Percentiles rank a stretch among this genome's conserved stretches.
Evolutionary conservation across 163 green algal genomes (phyloP).

Genomic region (Scenedesmus sp.): DNA sequence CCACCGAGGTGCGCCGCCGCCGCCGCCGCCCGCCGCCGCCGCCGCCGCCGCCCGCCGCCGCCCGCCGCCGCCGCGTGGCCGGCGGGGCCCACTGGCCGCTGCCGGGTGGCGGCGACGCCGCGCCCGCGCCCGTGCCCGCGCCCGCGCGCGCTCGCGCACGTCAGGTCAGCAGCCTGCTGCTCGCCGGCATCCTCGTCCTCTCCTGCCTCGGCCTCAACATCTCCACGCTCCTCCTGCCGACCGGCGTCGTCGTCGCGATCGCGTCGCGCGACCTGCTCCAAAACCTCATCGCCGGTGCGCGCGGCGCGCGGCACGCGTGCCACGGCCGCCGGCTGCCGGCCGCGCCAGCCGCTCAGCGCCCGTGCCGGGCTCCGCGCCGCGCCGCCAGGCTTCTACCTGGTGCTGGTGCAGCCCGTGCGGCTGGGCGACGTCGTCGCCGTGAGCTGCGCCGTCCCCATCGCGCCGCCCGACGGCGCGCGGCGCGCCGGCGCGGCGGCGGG

Average conservation of each 20-base stretch:
- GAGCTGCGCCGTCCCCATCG: constrained; percentile 14
- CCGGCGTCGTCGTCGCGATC: constrained; percentile 67
- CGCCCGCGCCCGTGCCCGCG: no score
- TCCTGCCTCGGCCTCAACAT: constrained; percentile 73
- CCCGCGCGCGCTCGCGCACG: background rate
- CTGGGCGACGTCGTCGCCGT: constrained; percentile 74
- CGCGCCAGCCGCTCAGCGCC: background rate
- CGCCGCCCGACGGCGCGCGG: background rate
- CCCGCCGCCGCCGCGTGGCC: no score
- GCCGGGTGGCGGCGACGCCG: no score
- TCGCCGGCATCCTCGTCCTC: constrained; percentile 32
- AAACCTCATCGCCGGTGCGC: constrained; percentile 72
- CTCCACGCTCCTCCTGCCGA: constrained; percentile 70
- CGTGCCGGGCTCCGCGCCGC: background rate
- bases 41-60: no score
- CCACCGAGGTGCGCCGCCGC: constrained; percentile 60
- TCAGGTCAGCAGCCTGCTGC: constrained; percentile 5
- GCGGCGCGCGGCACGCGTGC: background rate
- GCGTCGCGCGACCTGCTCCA: constrained; percentile 73
- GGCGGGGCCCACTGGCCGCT: no score
- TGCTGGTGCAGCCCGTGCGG: constrained; percentile 75
- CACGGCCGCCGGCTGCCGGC: background rate
- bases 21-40: no score
- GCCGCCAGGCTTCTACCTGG: constrained; percentile 64
- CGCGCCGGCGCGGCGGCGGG: constrained; percentile 9